phyloP scores from a whole-genome alignment of 371 early-diverging fungal genomes.

The Apophysomyces ossiformis region DNA sequence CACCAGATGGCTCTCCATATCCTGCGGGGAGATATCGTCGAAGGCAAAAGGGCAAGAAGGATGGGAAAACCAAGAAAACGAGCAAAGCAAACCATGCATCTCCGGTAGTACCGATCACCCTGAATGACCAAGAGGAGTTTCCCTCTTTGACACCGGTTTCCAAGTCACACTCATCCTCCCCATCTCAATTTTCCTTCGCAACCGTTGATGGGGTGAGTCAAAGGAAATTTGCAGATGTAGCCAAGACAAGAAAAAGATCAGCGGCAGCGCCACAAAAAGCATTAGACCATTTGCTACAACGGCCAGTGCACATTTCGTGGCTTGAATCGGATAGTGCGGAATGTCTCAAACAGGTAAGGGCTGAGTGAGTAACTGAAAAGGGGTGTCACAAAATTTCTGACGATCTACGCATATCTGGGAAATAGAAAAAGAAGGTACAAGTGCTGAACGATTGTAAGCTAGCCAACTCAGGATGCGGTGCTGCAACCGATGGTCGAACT shows the following conservation, averaged over 20 bases:
- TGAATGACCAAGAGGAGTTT: conserved; percentile 35
- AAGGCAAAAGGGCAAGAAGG: background rate
- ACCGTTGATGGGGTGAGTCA: too few relatives aligned
- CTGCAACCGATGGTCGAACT: conserved; percentile 38
- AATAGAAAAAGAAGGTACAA: conserved; percentile 24
- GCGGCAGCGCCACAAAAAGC: conserved; percentile 22
- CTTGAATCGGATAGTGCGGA: conserved; percentile 51
- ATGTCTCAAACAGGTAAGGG: conserved; percentile 52
- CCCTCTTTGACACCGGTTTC: conserved; percentile 37
- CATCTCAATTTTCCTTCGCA: conserved; percentile 6
- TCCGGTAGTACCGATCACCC: background rate
- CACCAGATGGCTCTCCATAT: conserved; percentile 33
- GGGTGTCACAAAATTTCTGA: too few relatives aligned
- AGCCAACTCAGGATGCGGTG: conserved; percentile 59
- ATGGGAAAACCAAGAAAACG: background rate
- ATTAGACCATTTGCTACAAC: conserved; percentile 17
- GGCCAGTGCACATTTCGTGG: conserved; percentile 58
- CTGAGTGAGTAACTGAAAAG: background rate
- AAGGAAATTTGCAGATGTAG: conserved; percentile 40
- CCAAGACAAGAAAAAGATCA: conserved; percentile 31
- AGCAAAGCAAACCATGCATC: conserved; percentile 8
- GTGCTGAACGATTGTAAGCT: conserved; percentile 59
- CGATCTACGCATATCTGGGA: background rate
- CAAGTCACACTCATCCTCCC: conserved; percentile 5
- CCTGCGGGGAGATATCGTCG: conserved; percentile 24